Conservation (phyloP, 2,329 filamentous ascomycete genomes). For the Escovopsis sp. region DNA sequence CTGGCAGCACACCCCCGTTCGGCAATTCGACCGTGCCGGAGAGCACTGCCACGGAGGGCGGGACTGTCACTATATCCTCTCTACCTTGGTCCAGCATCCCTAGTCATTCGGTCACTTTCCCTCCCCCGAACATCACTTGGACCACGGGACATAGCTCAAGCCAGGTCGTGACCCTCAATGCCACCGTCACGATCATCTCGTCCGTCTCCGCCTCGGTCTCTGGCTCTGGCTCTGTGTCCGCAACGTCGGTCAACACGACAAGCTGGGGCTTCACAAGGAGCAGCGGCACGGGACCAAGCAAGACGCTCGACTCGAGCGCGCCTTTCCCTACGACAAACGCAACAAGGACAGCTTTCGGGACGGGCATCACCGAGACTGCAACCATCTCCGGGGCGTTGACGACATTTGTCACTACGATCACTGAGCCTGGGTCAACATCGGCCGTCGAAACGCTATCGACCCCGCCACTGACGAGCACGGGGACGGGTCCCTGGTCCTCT, state of each 20-base stretch:
- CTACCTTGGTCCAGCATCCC: constrained; percentile 2
- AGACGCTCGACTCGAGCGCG: not conserved
- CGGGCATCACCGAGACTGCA: not conserved
- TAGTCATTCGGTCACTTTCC: not conserved
- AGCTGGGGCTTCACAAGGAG: not conserved
- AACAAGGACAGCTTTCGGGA: constrained; percentile 3
- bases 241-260: constrained; percentile 1
- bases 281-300: not conserved
- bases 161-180: not conserved
- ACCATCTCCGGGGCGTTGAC: not conserved
- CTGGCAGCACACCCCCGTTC: constrained; percentile 6
- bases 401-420: constrained; percentile 3
- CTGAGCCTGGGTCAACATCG: constrained; percentile 4
- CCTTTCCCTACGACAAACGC: constrained; percentile 3
- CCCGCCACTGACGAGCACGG: not conserved
- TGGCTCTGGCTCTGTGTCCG: not conserved
- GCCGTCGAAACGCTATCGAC: not conserved
- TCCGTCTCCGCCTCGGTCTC: too few relatives aligned
- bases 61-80: constrained; percentile 2
- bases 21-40: constrained; percentile 8
- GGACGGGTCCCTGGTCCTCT: constrained; percentile 3
- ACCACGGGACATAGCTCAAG: not conserved
- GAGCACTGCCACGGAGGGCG: constrained; percentile 1
- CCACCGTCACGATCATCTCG: not conserved
- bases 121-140: not conserved